These are phyloP conservation scores for Aspergillus novoparasiticus DNA, from an alignment of 2,329 filamentous ascomycete genomes.

Conservation along the genomic window DNA sequence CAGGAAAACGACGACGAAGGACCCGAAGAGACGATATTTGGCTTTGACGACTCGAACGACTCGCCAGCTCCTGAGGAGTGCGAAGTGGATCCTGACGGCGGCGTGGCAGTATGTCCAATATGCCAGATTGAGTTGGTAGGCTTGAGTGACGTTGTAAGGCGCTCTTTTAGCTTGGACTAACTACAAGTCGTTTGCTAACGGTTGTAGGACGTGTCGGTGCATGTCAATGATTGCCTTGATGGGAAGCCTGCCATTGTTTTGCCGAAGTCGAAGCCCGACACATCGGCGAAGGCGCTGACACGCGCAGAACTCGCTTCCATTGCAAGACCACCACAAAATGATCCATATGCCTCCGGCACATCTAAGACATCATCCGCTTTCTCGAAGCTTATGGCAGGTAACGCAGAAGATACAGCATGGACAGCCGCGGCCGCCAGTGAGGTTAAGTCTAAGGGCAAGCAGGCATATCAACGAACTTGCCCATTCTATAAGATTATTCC, in stretches of 20 bases:
- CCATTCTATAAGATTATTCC: constrained; percentile 99
- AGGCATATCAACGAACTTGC: constrained; percentile 85
- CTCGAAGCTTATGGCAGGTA: constrained; percentile 86
- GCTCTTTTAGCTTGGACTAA: not conserved
- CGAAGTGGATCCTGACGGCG: constrained; percentile 19
- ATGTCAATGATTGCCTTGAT: constrained; percentile 93
- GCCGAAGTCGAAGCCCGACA: constrained; percentile 18
- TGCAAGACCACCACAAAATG: constrained; percentile 77
- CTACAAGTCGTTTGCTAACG: not conserved
- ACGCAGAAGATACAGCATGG: constrained; percentile 91
- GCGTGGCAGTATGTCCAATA: constrained; percentile 67
- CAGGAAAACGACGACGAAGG: constrained; percentile 45
- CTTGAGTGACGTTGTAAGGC: constrained; percentile 49
- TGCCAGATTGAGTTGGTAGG: constrained; percentile 68
- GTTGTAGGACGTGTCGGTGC: constrained; percentile 69
- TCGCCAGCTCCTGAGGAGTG: constrained; percentile 18
- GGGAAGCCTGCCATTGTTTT: constrained; percentile 68
- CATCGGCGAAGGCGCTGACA: constrained; percentile 41
- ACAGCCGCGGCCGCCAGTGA: constrained; percentile 80
- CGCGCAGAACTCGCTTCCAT: constrained; percentile 69
- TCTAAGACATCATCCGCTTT: constrained; percentile 69
- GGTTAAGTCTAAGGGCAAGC: constrained; percentile 75
- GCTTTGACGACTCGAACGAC: constrained; percentile 29
- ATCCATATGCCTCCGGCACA: constrained; percentile 65
- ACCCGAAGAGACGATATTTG: constrained; percentile 28